Percentiles rank a stretch among this genome's conserved stretches.
Evolutionary conservation across 176 grass and related monocot species (phyloP).

Genomic region (sorghum (Sorghum bicolor)): DNA sequence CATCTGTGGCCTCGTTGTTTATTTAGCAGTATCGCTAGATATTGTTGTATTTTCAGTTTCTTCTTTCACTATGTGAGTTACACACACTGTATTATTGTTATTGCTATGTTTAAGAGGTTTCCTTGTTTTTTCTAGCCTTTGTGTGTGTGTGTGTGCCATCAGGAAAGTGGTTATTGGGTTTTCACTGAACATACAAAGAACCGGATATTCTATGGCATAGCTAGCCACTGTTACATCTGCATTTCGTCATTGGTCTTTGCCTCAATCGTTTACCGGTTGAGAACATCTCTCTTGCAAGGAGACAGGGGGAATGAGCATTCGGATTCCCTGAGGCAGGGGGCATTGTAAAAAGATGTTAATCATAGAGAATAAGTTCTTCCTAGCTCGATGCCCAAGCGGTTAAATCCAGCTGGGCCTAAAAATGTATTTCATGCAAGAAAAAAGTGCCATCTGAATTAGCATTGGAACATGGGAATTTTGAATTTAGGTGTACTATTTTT

Average conservation of each 20-base stretch:
- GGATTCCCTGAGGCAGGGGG: too few relatives aligned
- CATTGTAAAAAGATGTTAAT: not conserved
- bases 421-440: too few relatives aligned
- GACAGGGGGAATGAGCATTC: too few relatives aligned
- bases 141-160: constrained; percentile 11
- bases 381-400: not conserved
- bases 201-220: not conserved
- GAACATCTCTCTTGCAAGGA: too few relatives aligned
- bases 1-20: not conserved
- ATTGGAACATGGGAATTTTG: not conserved
- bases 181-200: constrained; percentile 20
- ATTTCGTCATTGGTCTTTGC: not conserved
- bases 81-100: not conserved
- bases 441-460: not conserved
- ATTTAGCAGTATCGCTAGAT: not conserved
- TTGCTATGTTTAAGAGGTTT: not conserved
- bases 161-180: constrained; percentile 8
- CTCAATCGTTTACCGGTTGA: too few relatives aligned
- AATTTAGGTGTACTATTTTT: not conserved
- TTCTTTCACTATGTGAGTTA: not conserved
- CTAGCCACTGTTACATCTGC: not conserved
- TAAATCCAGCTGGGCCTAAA: too few relatives aligned
- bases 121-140: not conserved
- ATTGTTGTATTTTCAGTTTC: not conserved
- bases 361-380: not conserved